Base-by-base conservation (phyloP, 2,329 filamentous ascomycete species). In the Microdochium bolleyi region DNA sequence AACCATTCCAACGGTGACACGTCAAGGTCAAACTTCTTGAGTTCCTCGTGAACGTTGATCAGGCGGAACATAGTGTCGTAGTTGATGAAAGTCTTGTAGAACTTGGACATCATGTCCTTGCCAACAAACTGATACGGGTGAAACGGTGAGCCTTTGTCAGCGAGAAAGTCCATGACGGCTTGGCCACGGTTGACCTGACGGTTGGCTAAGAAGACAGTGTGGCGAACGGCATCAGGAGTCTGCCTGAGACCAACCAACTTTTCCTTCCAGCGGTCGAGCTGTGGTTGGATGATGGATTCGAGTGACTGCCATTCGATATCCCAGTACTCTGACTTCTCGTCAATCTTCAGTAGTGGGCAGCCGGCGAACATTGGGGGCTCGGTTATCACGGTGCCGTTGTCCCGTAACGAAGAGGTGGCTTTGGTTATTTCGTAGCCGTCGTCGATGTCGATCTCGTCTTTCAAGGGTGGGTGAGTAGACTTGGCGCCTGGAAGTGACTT, bases 51-150 rank as follows among this genome's bases (percentile, higher is more conserved):
- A 0, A 79, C 74, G 49, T 80, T 76, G 37, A 74, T 76, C 34
- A 83, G 64, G 2, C 80, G 75, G 59, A 78, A 82, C 2, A 83
- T 64, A 0, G 78, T 82, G 56, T 83, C 79, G 57, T 83, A 83
- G 38, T 76, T 76, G 21, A 67, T 64, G n/a, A 75, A 64, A 3
- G 63, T 64, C 56, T 64, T 65, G 56, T 67, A 66, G 49, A 58
- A 64, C 48, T 68, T 68, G 14, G 68, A 73, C 52, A 80, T 75
- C 59, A 72, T 79, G 21, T 70, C 68, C 62, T 82, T 82, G 30
- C 65, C 71, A 2, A 82, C 68, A 10, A 83, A 71, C 61, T 83
- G 80, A 53, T 78, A 82, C 0, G 80, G 80, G 56, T 78, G 77
- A 54, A 82, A 75, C 8, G 48, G 24, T 2, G 73, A 67, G n/a